Conservation (phyloP, 2,329 filamentous ascomycete species). For the Fusarium fujikuroi region DNA sequence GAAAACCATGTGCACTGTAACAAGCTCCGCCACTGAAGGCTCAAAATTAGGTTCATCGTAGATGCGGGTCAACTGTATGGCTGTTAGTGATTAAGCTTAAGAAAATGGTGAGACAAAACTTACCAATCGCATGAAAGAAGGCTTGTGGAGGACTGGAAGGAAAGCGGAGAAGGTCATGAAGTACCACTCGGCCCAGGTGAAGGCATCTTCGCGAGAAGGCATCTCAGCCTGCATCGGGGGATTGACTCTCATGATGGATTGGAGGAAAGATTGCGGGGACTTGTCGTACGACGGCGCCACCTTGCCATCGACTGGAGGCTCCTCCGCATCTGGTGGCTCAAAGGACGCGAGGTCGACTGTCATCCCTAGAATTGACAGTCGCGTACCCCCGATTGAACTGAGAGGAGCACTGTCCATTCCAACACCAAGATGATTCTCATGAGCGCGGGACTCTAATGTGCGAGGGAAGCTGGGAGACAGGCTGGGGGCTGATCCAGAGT, state of each 20-base stretch:
- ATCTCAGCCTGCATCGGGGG: constrained; percentile 67
- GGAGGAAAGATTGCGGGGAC: constrained; percentile 76
- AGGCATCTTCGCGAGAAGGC: constrained; percentile 71
- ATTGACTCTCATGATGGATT: constrained; percentile 71
- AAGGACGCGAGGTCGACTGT: constrained; percentile 83
- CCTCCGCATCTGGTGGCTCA: constrained; percentile 72
- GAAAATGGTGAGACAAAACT: constrained; percentile 39
- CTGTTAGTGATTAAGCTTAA: constrained; percentile 12
- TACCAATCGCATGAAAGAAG: constrained; percentile 76
- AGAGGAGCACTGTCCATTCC: constrained; percentile 71
- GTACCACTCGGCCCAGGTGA: constrained; percentile 79
- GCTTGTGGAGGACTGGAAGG: constrained; percentile 80
- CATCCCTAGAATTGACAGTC: constrained; percentile 80
- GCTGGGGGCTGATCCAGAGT: constrained; percentile 38
- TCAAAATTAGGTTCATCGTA: constrained; percentile 76
- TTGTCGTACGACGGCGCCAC: constrained; percentile 70
- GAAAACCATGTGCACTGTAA: constrained; percentile 82
- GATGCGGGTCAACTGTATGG: constrained; percentile 66
- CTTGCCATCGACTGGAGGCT: constrained; percentile 55
- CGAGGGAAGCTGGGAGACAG: constrained; percentile 47
- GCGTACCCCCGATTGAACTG: constrained; percentile 79
- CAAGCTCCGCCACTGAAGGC: constrained; percentile 71
- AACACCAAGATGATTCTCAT: constrained; percentile 74
- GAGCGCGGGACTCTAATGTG: constrained; percentile 55
- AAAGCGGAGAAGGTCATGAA: constrained; percentile 78